These are phyloP conservation scores for Backusella morwellensis DNA, from an alignment of 192 early-diverging fungal species.

Conservation along the genomic window DNA sequence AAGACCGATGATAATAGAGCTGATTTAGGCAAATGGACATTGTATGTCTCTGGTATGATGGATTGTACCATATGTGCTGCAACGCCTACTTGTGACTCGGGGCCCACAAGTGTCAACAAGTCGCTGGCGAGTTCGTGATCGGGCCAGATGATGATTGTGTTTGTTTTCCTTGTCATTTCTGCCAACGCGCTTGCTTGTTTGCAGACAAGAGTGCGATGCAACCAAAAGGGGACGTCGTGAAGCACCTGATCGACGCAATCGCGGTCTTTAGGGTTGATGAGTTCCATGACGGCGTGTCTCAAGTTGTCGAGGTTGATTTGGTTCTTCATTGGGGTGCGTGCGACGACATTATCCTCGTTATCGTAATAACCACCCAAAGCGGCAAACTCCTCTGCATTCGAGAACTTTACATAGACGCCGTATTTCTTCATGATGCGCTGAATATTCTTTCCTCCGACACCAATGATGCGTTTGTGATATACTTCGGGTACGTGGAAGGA, in stretches of 20 bases:
- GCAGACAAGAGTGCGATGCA: conserved; percentile 51
- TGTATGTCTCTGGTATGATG: conserved; percentile 58
- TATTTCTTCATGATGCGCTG: conserved; percentile 88
- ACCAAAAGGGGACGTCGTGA: conserved; percentile 51
- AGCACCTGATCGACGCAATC: conserved; percentile 49
- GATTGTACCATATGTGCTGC: conserved; percentile 51
- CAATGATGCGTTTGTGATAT: conserved; percentile 85
- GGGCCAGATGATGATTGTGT: conserved; percentile 59
- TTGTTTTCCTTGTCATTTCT: conserved; percentile 55
- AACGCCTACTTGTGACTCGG: conserved; percentile 52
- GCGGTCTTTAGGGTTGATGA: conserved; percentile 49
- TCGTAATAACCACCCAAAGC: conserved; percentile 77
- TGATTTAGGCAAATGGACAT: conserved; percentile 49
- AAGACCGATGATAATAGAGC: conserved; percentile 35
- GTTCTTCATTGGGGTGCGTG: conserved; percentile 81
- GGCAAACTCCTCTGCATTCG: conserved; percentile 80
- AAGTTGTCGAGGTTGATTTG: conserved; percentile 63
- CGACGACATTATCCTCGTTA: conserved; percentile 83
- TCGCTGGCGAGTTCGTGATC: conserved; percentile 64
- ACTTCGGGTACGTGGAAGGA: conserved; percentile 80
- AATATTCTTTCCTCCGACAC: conserved; percentile 85
- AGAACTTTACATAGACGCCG: conserved; percentile 87
- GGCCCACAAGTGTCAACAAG: conserved; percentile 53
- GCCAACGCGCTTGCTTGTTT: conserved; percentile 23
- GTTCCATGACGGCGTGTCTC: conserved; percentile 60